These are phyloP conservation scores for Sedum album DNA, from an alignment of 164 flowering plant genomes.

Conservation along the genomic window DNA sequence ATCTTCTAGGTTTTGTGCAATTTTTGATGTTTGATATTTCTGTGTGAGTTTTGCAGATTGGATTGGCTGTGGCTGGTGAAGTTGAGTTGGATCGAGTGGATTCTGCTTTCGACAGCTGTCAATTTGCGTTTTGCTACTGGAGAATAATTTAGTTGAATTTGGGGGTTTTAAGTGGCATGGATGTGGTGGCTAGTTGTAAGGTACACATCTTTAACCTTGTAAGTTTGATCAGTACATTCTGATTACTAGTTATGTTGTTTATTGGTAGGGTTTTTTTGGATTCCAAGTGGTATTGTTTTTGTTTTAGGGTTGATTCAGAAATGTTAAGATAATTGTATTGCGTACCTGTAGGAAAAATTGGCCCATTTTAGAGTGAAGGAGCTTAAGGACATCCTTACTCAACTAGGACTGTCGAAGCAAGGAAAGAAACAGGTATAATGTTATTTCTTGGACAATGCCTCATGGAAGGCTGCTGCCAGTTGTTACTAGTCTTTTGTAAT, in stretches of 20 bases:
- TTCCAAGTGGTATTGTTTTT: not conserved
- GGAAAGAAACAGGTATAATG: slow-evolving; percentile 77
- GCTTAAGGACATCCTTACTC: slow-evolving; percentile 55
- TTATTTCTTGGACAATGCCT: not conserved
- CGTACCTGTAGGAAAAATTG: slow-evolving; percentile 31
- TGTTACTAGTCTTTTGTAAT: not conserved
- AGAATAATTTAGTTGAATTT: not conserved
- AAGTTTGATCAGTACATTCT: no score
- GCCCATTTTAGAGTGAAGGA: slow-evolving; percentile 42
- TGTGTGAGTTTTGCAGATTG: not conserved
- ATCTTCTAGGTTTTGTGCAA: not conserved
- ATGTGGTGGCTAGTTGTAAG: slow-evolving; percentile 15
- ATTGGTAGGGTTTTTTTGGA: no score
- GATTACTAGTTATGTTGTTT: no score
- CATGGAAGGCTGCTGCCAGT: not conserved
- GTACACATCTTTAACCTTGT: not conserved
- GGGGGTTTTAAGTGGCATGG: not conserved
- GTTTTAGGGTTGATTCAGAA: not conserved
- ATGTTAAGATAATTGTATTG: not conserved
- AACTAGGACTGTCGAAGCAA: slow-evolving; percentile 71
- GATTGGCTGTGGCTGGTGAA: not conserved
- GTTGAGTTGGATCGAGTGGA: not conserved
- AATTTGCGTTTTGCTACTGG: no score
- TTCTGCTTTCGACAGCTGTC: no score
- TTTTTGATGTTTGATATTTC: not conserved